Evolutionary conservation across 352 stramenopile genomes (phyloP).

Genomic region (Peronospora tabacina): DNA sequence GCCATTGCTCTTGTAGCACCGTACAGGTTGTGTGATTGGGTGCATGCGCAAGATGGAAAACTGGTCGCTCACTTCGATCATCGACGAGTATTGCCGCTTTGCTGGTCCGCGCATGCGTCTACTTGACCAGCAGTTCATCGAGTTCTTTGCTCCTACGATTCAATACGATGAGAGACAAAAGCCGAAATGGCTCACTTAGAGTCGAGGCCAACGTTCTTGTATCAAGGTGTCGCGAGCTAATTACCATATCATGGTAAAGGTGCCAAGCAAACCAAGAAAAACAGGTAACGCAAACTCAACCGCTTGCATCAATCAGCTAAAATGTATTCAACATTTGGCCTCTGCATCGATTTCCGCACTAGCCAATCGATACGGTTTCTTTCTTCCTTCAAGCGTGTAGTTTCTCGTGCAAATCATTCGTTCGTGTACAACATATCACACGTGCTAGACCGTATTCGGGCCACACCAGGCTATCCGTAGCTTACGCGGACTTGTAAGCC

Average conservation of each 20-base stretch:
- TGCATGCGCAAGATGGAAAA: slow-evolving; percentile 85
- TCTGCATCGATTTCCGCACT: slow-evolving; percentile 24
- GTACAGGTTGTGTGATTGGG: slow-evolving; percentile 78
- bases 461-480: not conserved
- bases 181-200: slow-evolving; percentile 49
- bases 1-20: slow-evolving; percentile 35
- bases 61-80: slow-evolving; percentile 83
- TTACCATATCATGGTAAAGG: not conserved
- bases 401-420: slow-evolving; percentile 22
- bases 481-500: slow-evolving; percentile 81
- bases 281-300: slow-evolving; percentile 5
- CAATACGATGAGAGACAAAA: slow-evolving; percentile 76
- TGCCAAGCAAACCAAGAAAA: slow-evolving; percentile 5
- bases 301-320: slow-evolving; percentile 19
- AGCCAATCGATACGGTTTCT: slow-evolving; percentile 13
- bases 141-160: slow-evolving; percentile 79
- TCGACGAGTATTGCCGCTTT: slow-evolving; percentile 85
- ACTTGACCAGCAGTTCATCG: slow-evolving; percentile 86
- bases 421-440: slow-evolving; percentile 22
- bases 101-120: slow-evolving; percentile 77
- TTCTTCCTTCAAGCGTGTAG: slow-evolving; percentile 21
- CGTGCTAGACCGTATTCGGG: slow-evolving; percentile 9
- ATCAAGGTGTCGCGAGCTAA: not conserved
- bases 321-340: slow-evolving; percentile 29
- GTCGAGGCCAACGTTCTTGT: not conserved